Conservation (phyloP, 768 basidiomycete species). For the Psilocybe azurescens region DNA sequence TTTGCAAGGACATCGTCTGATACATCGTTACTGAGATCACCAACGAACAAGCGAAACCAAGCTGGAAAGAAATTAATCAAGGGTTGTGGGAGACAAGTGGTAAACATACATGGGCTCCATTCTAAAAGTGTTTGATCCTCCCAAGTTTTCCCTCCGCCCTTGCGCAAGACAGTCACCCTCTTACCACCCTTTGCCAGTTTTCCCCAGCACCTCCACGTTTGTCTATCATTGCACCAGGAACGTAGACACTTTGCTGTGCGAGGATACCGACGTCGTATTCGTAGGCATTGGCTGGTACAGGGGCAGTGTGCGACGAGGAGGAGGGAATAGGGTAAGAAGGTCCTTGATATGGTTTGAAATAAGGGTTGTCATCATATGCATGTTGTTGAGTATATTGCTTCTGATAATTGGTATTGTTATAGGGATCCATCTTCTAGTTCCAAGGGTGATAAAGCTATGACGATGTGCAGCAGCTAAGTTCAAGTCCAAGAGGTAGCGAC, state of each 20-base stretch:
- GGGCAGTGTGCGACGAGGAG: conserved; percentile 73
- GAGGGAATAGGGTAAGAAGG: conserved; percentile 71
- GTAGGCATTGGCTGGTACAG: conserved; percentile 88
- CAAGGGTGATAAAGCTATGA: not conserved
- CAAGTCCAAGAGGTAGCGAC: not conserved
- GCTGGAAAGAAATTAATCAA: conserved; percentile 48
- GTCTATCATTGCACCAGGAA: conserved; percentile 90
- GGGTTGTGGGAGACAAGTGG: not conserved
- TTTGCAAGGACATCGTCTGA: conserved; percentile 93
- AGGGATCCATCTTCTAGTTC: conserved; percentile 46
- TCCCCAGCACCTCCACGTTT: conserved; percentile 84
- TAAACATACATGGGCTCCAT: conserved; percentile 94
- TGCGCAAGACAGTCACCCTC: conserved; percentile 90
- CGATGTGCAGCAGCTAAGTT: not conserved
- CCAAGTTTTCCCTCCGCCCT: conserved; percentile 97
- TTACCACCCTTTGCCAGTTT: conserved; percentile 91
- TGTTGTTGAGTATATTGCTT: conserved; percentile 59
- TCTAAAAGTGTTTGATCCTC: conserved; percentile 97
- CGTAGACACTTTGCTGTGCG: conserved; percentile 91
- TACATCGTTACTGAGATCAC: conserved; percentile 97
- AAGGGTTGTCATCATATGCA: conserved; percentile 72
- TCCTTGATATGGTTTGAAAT: conserved; percentile 81
- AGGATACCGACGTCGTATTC: conserved; percentile 92
- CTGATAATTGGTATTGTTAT: conserved; percentile 51
- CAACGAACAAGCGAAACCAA: conserved; percentile 98